Percentiles rank a stretch among this genome's conserved stretches.
Conservation (phyloP, 1,284 basidiomycete species). For the Paramarasmius palmivorus region DNA sequence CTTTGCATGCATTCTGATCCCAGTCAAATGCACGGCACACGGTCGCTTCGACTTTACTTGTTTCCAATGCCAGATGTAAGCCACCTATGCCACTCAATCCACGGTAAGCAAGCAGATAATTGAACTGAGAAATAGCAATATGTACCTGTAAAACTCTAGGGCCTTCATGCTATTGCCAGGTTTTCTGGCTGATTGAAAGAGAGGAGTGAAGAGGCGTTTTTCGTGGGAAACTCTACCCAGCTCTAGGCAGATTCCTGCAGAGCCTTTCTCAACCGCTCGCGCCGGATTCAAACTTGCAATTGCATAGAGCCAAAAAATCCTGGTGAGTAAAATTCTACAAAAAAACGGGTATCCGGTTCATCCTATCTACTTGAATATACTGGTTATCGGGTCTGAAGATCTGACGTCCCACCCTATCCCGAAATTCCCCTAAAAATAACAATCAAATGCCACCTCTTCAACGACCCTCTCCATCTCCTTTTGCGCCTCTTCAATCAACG, state of each 20-base stretch:
- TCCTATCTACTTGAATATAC: too few relatives aligned
- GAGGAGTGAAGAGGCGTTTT: too few relatives aligned
- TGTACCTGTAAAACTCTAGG: not conserved
- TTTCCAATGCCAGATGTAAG: conserved; percentile 63
- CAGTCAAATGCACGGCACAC: conserved; percentile 73
- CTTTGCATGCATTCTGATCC: conserved; percentile 70
- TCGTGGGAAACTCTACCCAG: too few relatives aligned
- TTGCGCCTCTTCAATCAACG: conserved; percentile 7
- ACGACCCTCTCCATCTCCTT: conserved; percentile 14
- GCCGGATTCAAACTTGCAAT: too few relatives aligned
- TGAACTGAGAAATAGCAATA: not conserved
- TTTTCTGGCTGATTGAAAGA: not conserved
- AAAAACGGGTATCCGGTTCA: too few relatives aligned
- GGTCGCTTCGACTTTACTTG: conserved; percentile 44
- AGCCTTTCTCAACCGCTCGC: too few relatives aligned
- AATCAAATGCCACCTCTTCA: conserved; percentile 14
- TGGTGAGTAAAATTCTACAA: too few relatives aligned
- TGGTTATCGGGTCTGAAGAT: too few relatives aligned
- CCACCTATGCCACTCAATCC: conserved; percentile 48
- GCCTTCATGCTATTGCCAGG: not conserved
- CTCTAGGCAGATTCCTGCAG: too few relatives aligned
- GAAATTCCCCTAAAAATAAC: conserved; percentile 4
- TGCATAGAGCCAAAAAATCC: too few relatives aligned
- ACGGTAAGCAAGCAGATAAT: not conserved
- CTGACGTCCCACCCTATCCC: too few relatives aligned